Percentiles rank a stretch among this genome's conserved stretches.
phyloP scores from a whole-genome alignment of 164 flowering plant genomes.

The Macadamia integrifolia region DNA sequence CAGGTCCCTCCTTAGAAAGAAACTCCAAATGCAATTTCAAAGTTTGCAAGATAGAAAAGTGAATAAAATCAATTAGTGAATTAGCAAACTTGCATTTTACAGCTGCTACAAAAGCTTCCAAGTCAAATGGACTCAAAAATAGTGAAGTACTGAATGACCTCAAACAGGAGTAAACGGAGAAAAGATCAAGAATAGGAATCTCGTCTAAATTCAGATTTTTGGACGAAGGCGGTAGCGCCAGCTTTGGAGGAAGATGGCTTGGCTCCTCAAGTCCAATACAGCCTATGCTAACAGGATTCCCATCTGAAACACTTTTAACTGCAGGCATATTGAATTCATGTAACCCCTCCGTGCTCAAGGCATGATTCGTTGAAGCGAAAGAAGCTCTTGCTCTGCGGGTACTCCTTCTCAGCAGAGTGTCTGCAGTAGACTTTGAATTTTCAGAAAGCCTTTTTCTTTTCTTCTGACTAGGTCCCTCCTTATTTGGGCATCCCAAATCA shows the following conservation, averaged over 20 bases:
- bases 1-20: slow-evolving; percentile 63
- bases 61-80: slow-evolving; percentile 66
- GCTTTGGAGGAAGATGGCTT: slow-evolving; percentile 28
- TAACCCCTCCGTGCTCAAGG: slow-evolving; percentile 2
- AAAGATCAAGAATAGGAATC: slow-evolving; percentile 55
- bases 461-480: slow-evolving; percentile 20
- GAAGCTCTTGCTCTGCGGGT: slow-evolving; percentile 37
- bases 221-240: slow-evolving; percentile 73
- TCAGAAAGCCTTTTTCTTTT: slow-evolving; percentile 31
- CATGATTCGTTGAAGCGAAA: slow-evolving; percentile 18
- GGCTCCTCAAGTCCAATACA: slow-evolving; percentile 22
- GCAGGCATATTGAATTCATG: slow-evolving; percentile 13
- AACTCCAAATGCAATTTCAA: slow-evolving; percentile 71
- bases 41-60: slow-evolving; percentile 64
- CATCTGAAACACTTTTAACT: slow-evolving; percentile 29
- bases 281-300: slow-evolving; percentile 12
- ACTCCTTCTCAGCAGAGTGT: slow-evolving; percentile 68
- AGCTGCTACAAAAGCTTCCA: slow-evolving; percentile 81
- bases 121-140: slow-evolving; percentile 82
- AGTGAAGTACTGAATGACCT: slow-evolving; percentile 80
- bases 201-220: slow-evolving; percentile 46
- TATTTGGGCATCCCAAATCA: slow-evolving; percentile 3
- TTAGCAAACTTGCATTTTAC: slow-evolving; percentile 47
- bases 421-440: slow-evolving; percentile 19
- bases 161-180: slow-evolving; percentile 71